Evolutionary conservation across 1,139 yeast genomes (phyloP).

Genomic region (Yamadazyma jaroonii): DNA sequence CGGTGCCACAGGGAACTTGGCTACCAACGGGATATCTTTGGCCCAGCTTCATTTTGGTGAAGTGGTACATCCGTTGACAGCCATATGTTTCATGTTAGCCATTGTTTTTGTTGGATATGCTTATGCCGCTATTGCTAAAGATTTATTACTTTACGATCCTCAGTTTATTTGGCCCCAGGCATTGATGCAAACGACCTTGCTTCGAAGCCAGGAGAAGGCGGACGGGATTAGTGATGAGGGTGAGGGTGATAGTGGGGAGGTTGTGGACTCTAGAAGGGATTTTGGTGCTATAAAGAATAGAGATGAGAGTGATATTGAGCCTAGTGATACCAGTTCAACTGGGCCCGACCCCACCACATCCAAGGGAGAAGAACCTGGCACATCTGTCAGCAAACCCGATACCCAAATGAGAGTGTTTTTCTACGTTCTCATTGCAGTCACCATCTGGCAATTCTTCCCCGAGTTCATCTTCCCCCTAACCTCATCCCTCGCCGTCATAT

Average conservation of each 20-base stretch:
- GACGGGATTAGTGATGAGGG: slow-evolving; percentile 8
- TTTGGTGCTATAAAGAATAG: too few species aligned
- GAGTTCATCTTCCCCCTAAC: slow-evolving; percentile 41
- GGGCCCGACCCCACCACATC: too few species aligned
- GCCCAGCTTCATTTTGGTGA: slow-evolving; percentile 39
- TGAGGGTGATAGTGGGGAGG: slow-evolving; percentile 16
- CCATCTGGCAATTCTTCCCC: slow-evolving; percentile 43
- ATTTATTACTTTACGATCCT: slow-evolving; percentile 40
- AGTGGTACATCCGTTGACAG: slow-evolving; percentile 26
- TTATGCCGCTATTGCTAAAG: slow-evolving; percentile 43
- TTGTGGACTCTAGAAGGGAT: too few species aligned
- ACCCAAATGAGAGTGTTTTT: slow-evolving; percentile 35
- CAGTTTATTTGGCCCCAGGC: slow-evolving; percentile 47
- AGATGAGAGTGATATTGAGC: too few species aligned
- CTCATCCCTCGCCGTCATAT: slow-evolving; percentile 39
- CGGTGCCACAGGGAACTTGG: slow-evolving; percentile 47
- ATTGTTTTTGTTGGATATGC: slow-evolving; percentile 49
- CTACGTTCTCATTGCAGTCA: slow-evolving; percentile 25
- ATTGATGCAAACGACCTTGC: slow-evolving; percentile 44
- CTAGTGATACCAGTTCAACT: too few species aligned
- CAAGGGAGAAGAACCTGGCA: too few species aligned
- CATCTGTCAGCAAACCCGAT: too few species aligned
- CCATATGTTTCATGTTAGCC: slow-evolving; percentile 42
- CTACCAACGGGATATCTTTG: slow-evolving; percentile 38
- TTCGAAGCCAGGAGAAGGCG: slow-evolving; percentile 28